A percentile compares a stretch with the other conserved stretches of the same genome.
These are phyloP conservation scores for Blastocystis hominis DNA, from an alignment of 352 stramenopile genomes.

Conservation along the genomic window DNA sequence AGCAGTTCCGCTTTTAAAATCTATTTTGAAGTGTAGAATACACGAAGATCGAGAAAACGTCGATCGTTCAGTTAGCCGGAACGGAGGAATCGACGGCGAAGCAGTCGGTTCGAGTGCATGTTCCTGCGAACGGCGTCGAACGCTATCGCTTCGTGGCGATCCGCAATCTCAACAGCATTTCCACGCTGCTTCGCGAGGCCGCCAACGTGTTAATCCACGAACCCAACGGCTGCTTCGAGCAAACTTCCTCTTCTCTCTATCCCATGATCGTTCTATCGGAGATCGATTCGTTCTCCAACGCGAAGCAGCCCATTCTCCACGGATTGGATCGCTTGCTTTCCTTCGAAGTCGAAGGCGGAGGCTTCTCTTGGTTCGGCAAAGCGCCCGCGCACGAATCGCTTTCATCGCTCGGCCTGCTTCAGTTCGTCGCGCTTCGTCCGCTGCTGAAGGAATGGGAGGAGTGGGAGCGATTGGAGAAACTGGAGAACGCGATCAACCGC, in stretches of 20 bases:
- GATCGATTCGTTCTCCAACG: background rate
- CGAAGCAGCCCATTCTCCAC: background rate
- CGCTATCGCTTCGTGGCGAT: background rate
- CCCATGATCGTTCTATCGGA: background rate
- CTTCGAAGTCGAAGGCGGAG: background rate
- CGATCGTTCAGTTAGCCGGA: too few relatives aligned
- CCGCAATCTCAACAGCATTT: background rate
- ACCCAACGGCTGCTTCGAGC: background rate
- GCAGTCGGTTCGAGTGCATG: too few relatives aligned
- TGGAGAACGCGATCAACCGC: background rate
- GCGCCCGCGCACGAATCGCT: background rate
- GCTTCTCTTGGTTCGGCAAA: conserved; percentile 27
- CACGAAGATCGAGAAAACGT: too few relatives aligned
- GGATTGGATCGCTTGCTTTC: background rate
- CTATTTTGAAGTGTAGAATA: too few relatives aligned
- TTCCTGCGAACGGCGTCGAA: background rate
- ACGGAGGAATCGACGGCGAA: too few relatives aligned
- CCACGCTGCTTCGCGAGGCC: background rate
- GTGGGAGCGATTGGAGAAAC: background rate
- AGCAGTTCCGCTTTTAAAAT: too few relatives aligned
- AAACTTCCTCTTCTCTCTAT: background rate
- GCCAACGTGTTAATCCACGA: background rate
- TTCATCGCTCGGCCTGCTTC: background rate
- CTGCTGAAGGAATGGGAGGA: background rate
- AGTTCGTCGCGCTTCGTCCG: background rate